Evolutionary conservation across 495 filamentous ascomycete species (phyloP).

Genomic region (Cercophora scortea): DNA sequence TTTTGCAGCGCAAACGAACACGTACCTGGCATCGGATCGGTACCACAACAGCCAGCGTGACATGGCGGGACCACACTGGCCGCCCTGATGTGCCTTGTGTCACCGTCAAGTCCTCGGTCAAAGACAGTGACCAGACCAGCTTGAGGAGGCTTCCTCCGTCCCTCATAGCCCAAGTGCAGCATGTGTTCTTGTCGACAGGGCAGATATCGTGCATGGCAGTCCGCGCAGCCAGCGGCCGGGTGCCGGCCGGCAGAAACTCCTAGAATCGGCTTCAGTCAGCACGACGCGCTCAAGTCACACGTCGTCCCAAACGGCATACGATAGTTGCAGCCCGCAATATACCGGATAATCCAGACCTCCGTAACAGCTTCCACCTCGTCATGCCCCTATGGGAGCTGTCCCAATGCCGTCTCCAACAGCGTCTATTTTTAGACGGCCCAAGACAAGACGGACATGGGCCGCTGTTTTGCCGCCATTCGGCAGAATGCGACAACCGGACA

Average conservation of each 20-base stretch:
- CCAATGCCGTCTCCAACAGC: neutral
- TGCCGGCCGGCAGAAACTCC: neutral
- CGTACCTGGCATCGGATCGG: neutral
- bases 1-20: neutral
- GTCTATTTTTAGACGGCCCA: slow-evolving; percentile 8
- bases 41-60: neutral
- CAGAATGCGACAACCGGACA: neutral
- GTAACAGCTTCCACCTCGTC: neutral
- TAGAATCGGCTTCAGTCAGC: neutral
- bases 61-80: neutral
- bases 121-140: too few species aligned
- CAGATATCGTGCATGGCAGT: neutral
- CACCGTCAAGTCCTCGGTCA: too few species aligned
- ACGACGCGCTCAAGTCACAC: too few species aligned
- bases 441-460: neutral
- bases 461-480: neutral
- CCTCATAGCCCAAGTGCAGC: neutral
- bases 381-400: neutral
- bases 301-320: neutral
- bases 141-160: neutral
- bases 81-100: neutral
- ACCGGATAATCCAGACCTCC: slow-evolving; percentile 3
- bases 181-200: neutral
- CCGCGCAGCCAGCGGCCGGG: neutral
- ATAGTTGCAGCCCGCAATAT: neutral